Conservation (phyloP, 129 eudicot species). For the Saposhnikovia divaricata region DNA sequence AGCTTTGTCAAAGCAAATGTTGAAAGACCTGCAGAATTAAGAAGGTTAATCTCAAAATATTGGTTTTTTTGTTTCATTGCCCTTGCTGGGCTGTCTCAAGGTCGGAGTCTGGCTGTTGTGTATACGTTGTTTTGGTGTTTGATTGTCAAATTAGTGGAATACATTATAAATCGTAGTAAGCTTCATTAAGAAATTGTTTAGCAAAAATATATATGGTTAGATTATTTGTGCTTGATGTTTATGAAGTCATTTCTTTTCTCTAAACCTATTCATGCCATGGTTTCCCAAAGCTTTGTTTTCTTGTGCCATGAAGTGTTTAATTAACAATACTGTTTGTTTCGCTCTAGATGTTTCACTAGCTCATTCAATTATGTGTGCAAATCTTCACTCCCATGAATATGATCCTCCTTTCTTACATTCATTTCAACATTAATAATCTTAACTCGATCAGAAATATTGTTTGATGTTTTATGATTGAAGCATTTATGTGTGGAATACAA, state of each 20-base stretch:
- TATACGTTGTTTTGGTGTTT: constrained; percentile 58
- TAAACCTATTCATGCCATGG: neutral
- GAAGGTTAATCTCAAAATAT: constrained; percentile 20
- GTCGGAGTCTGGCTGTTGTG: constrained; percentile 50
- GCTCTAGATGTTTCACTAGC: neutral
- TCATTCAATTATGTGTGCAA: neutral
- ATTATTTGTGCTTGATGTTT: neutral
- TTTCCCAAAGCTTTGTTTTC: neutral
- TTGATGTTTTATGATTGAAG: neutral
- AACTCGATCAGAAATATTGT: neutral
- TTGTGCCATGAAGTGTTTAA: neutral
- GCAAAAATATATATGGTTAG: neutral
- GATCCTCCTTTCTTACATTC: neutral
- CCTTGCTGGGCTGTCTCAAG: constrained; percentile 55
- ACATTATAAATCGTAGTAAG: neutral
- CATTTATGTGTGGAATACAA: neutral
- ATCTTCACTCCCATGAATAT: neutral
- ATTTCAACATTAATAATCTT: neutral
- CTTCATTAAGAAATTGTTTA: neutral
- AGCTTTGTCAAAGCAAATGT: constrained; percentile 10
- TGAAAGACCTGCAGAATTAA: neutral
- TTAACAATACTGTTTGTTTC: neutral
- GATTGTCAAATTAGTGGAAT: constrained; percentile 31
- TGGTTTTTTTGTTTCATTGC: constrained; percentile 40
- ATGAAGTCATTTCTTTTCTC: neutral